Base-by-base conservation (phyloP, 2,329 filamentous ascomycete genomes). In the Stachybotrys elegans region DNA sequence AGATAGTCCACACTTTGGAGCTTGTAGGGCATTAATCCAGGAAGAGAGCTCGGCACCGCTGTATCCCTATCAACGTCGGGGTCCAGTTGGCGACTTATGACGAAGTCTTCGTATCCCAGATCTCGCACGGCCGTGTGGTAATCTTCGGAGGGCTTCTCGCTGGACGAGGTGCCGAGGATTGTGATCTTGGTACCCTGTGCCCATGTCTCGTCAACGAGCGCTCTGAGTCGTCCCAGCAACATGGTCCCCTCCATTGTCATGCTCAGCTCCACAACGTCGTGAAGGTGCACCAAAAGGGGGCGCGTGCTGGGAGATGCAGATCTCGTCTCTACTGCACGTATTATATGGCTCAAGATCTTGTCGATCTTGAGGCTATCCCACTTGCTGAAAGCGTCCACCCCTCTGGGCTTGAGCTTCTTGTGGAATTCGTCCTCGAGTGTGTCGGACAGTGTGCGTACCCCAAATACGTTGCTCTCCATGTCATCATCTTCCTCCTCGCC, bases 191-290 rank as follows among this genome's bases (percentile, higher is more conserved):
- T 77, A 5, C 90, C 90, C 31, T 79, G 74, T 43, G 76, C 74
- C 72, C 91, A 86, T 46, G 84, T 76, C 47, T 79, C 77, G 54
- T 91, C 84, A 21, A 95, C 79, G 6, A 86, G 72, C 39, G 79
- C 76, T 43, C 87, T 81, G 12, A 98, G 68, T 46, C 84, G 81
- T 32, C 73, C 69, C 7, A 96, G 67, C 23, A 97, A 77, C 19
- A 78, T 74, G 2, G 78, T 73, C 11, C 89, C 88, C 46, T 88
- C 81, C 6, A 76, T 62, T 1, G 86, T 83, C 57, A 78, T 77
- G 54, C 76, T 80, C 8, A 98, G 72, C 50, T 94, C 88, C 43
- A 86, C 81, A 56, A 89, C 86, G 60, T 97, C 88, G 58, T 86
- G 80, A 12, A 95, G 69, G 54, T 88, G 88, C 31, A 94, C 72